Conservation (phyloP, 139 green algal species). For the Chlorella sp. region DNA sequence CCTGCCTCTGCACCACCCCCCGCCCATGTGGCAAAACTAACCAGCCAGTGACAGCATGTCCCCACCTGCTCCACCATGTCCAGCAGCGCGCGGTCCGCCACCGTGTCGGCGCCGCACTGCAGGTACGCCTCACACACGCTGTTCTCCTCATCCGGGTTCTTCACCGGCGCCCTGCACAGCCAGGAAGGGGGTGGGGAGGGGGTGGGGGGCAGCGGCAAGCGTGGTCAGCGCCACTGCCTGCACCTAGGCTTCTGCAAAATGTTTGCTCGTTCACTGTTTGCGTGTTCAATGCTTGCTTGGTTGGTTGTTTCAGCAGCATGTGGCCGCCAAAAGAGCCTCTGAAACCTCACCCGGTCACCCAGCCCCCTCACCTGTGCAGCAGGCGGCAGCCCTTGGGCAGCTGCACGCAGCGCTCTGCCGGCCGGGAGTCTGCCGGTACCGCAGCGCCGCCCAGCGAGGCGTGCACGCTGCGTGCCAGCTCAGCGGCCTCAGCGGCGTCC, state of each 20-base stretch:
- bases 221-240: too few species aligned
- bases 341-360: neutral
- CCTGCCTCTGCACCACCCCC: too few species aligned
- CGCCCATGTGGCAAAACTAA: too few species aligned
- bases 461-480: conserved; percentile 28
- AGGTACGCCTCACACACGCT: conserved; percentile 87
- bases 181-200: neutral
- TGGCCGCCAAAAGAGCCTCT: too few species aligned
- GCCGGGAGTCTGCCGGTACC: conserved; percentile 44
- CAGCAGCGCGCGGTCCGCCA: conserved; percentile 59
- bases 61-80: conserved; percentile 79
- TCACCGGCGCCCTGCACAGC: conserved; percentile 32
- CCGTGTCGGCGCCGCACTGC: conserved; percentile 52
- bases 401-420: conserved; percentile 51
- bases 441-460: conserved; percentile 11
- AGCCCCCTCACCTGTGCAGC: conserved; percentile 36
- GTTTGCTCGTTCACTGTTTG: too few species aligned
- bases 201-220: too few species aligned
- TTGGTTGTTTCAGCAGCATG: too few species aligned
- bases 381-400: conserved; percentile 49
- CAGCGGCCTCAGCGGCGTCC: conserved; percentile 53
- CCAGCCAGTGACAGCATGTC: too few species aligned
- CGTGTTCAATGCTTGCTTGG: too few species aligned
- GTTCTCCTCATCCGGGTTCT: conserved; percentile 91
- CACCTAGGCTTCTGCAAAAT: too few species aligned